A percentile compares a stretch with the other conserved stretches of the same genome.
Conservation (phyloP, 176 grass and related monocot species). For the Avena atlantica region DNA sequence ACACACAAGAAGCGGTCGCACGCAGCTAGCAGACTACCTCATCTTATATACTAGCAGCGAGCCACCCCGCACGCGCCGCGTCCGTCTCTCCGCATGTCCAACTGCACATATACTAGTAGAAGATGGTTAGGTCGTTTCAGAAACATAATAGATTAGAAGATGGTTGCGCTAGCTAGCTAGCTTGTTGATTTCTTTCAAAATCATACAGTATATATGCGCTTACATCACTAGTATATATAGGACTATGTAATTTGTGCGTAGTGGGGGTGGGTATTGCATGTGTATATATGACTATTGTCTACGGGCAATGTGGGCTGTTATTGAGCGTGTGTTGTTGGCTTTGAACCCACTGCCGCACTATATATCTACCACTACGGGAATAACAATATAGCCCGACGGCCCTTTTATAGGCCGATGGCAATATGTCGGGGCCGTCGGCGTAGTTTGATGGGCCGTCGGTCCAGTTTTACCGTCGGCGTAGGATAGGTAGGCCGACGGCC, state of each 20-base stretch:
- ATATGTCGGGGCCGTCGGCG: too few relatives aligned
- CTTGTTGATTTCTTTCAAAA: not conserved
- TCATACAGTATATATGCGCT: not conserved
- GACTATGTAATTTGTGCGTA: not conserved
- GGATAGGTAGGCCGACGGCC: too few relatives aligned
- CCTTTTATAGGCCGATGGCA: too few relatives aligned
- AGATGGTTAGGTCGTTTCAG: not conserved
- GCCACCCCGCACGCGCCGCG: not conserved
- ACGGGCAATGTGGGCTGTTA: not conserved
- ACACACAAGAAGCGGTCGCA: conserved; percentile 33
- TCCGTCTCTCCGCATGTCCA: not conserved
- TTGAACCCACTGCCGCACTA: not conserved
- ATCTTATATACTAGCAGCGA: conserved; percentile 41
- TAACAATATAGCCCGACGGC: too few relatives aligned
- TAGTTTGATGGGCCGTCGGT: too few relatives aligned
- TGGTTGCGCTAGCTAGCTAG: not conserved
- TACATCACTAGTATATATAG: not conserved
- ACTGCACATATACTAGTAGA: not conserved
- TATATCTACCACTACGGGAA: not conserved
- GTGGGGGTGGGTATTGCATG: not conserved
- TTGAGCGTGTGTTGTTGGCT: not conserved
- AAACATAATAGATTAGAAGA: not conserved
- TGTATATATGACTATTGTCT: not conserved
- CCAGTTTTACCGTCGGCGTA: too few relatives aligned
- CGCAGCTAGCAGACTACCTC: conserved; percentile 31